Conservation (phyloP, 2,329 filamentous ascomycete species). For the Fusarium sp. region DNA sequence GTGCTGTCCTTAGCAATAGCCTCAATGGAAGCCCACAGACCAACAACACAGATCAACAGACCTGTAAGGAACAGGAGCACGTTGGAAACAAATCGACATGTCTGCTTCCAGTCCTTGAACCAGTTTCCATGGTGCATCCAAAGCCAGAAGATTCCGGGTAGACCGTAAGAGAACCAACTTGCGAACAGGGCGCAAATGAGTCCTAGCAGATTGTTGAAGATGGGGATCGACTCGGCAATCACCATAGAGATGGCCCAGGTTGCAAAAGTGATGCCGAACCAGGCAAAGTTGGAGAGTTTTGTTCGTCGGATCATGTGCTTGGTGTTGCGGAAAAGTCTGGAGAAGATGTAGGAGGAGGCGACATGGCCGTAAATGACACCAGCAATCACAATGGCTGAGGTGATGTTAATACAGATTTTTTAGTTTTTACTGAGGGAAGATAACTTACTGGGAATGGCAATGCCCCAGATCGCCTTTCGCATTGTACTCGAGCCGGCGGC, state of each 20-base stretch:
- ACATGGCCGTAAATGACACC: constrained; percentile 78
- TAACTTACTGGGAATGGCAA: constrained; percentile 65
- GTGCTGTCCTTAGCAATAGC: constrained; percentile 47
- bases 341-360: constrained; percentile 74
- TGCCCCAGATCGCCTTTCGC: constrained; percentile 74
- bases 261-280: constrained; percentile 66
- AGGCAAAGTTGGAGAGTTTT: constrained; percentile 63
- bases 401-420: background rate
- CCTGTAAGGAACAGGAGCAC: constrained; percentile 48
- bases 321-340: constrained; percentile 70
- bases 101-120: constrained; percentile 49
- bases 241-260: constrained; percentile 74
- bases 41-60: constrained; percentile 51
- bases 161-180: constrained; percentile 73
- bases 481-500: constrained; percentile 65
- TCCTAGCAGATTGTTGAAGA: constrained; percentile 74
- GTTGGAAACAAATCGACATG: constrained; percentile 48
- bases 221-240: constrained; percentile 76
- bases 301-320: constrained; percentile 65
- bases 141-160: constrained; percentile 61
- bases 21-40: constrained; percentile 54
- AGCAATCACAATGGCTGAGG: constrained; percentile 68
- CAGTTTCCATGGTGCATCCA: constrained; percentile 59
- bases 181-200: constrained; percentile 73
- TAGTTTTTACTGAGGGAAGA: accelerated